Percentiles rank a stretch among this genome's conserved stretches.
Evolutionary conservation across 305 asterid genomes (phyloP).

Genomic region (Fraxinus paxiana): DNA sequence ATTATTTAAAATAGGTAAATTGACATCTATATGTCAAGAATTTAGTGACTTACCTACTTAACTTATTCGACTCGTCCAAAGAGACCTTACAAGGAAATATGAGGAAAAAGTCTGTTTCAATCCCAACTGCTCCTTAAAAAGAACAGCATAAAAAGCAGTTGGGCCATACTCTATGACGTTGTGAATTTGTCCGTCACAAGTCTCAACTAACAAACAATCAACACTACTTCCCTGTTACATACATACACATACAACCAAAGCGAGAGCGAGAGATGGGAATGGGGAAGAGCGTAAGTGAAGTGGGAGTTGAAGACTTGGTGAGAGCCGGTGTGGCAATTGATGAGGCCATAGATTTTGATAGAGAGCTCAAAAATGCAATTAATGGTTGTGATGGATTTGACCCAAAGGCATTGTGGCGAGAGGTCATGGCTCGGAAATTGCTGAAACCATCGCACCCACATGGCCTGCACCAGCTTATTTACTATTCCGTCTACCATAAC

Average conservation of each 20-base stretch:
- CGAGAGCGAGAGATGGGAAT: slow-evolving; percentile 16
- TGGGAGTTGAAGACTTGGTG: slow-evolving; percentile 53
- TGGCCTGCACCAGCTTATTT: slow-evolving; percentile 67
- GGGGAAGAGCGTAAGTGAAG: slow-evolving; percentile 49
- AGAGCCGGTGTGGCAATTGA: slow-evolving; percentile 45
- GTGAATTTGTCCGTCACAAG: background rate
- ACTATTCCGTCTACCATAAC: slow-evolving; percentile 50
- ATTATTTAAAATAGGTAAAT: background rate
- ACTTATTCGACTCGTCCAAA: background rate
- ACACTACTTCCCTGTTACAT: background rate
- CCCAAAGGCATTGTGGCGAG: slow-evolving; percentile 52
- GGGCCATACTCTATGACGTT: background rate
- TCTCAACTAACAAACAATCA: background rate
- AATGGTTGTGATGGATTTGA: slow-evolving; percentile 18
- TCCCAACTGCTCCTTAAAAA: background rate
- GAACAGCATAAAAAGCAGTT: background rate
- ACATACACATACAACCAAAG: background rate
- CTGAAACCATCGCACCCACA: slow-evolving; percentile 75
- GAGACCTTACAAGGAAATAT: background rate
- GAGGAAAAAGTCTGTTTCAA: background rate
- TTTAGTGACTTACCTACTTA: background rate
- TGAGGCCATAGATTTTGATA: slow-evolving; percentile 52
- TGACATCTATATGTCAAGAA: background rate
- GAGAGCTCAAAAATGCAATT: slow-evolving; percentile 38
- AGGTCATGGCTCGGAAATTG: slow-evolving; percentile 47